These are phyloP conservation scores for Lithocarpus polystachyus DNA, from an alignment of 306 rosid genomes.

Conservation along the genomic window DNA sequence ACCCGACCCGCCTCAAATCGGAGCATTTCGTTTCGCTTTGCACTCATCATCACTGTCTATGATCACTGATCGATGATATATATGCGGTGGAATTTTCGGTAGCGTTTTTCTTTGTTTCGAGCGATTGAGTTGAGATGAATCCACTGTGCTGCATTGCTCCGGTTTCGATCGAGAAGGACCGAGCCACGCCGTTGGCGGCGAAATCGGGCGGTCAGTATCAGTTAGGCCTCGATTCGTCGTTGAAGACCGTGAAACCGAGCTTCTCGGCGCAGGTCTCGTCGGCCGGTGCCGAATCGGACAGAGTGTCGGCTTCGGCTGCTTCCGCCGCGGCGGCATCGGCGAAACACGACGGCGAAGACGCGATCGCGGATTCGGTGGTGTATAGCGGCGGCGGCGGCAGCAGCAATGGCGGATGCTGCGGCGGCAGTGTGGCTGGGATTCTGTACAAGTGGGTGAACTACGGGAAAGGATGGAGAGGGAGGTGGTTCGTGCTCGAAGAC, in stretches of 20 bases:
- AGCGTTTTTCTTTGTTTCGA: neutral
- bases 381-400: constrained; percentile 36
- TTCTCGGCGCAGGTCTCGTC: constrained; percentile 64
- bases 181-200: constrained; percentile 31
- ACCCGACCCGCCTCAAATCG: neutral
- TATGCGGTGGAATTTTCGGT: neutral
- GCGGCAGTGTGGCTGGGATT: constrained; percentile 80
- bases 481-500: constrained; percentile 95
- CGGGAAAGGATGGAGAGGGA: constrained; percentile 94
- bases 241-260: constrained; percentile 50
- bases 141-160: constrained; percentile 99
- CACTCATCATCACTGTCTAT: neutral
- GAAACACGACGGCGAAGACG: constrained; percentile 48
- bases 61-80: constrained; percentile 15
- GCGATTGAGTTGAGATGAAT: constrained; percentile 46
- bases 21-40: constrained; percentile 1
- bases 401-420: neutral
- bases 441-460: constrained; percentile 97
- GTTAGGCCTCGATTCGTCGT: constrained; percentile 53
- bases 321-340: constrained; percentile 5
- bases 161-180: constrained; percentile 89
- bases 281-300: constrained; percentile 48
- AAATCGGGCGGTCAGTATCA: constrained; percentile 54
- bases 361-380: constrained; percentile 51
- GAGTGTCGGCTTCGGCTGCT: constrained; percentile 24